Evolutionary conservation across 2,329 filamentous ascomycete genomes (phyloP), one percentile per base, ranked within the genome.

Genomic region (Aspergillus novofumigatus): DNA sequence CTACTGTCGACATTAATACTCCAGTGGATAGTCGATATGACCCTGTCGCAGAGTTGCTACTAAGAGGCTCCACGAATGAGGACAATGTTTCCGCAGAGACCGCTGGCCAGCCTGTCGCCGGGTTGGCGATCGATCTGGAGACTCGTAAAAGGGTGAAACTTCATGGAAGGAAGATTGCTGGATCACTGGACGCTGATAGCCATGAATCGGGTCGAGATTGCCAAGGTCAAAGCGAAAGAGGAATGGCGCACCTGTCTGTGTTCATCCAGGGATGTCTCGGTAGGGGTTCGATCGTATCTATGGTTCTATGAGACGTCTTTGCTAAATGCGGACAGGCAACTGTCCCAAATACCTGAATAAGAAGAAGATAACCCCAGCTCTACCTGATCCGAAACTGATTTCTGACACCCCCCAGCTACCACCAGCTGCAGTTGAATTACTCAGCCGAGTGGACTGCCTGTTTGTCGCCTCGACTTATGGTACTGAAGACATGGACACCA

Each of bases 331-430:
- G 45, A 56, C 47, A 76, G 87, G 90, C 0, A 95, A 94, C 65
- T 95, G 91, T 65, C 91, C 91, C 1, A 96, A 96, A 72, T 96
- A 96, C 65, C 70, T 96, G 35, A 94, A 93, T 72, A 85, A 84
- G 66, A 92, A 89, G 69, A 76, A 77, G 1, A 84, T 95, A 42
- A 68, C 74, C 2, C 80, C 82, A 4, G 80, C 82, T 48, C 59
- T 78, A 0, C 81, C 88, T 2, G 69, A 77, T 14, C 83, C 89
- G 9, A 72, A 72, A 49, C 70, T 86, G 1, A 57, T 83, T 1
- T 81, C 81, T 0, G 69, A 78, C 25, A 76, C 74, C 2, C 62
- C 79, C 3, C 72, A 76, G 3, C 74, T 92, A 3, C 73, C 82
- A 0, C 64, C 69, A 7, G 77, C 79, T 51, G 88, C 86, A 1